Evolutionary conservation across 192 early-diverging fungal species (phyloP).

Genomic region (Coemansia sp.): DNA sequence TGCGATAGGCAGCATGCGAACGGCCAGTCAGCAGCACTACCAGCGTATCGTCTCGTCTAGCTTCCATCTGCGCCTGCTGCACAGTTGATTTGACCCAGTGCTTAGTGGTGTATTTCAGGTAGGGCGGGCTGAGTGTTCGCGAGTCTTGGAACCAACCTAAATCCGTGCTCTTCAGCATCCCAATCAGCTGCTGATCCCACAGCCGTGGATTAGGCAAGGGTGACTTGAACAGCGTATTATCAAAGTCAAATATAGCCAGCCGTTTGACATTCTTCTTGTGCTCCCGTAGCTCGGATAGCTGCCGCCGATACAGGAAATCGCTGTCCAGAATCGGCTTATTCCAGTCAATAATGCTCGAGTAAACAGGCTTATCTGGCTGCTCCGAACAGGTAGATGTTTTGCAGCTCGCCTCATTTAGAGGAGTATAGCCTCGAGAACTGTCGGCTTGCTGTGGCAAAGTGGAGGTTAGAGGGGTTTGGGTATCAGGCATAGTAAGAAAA

Average conservation of each 20-base stretch:
- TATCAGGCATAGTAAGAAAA: too few species aligned
- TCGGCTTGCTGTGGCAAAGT: too few species aligned
- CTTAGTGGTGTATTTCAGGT: conserved; percentile 26
- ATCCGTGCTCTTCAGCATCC: conserved; percentile 56
- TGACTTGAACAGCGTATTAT: conserved; percentile 64
- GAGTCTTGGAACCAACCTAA: conserved; percentile 64
- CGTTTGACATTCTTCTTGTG: conserved; percentile 26
- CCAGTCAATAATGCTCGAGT: conserved; percentile 45
- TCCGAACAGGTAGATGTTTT: background rate
- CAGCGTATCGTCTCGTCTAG: conserved; percentile 22
- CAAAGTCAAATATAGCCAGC: conserved; percentile 62
- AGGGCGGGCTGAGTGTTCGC: conserved; percentile 54
- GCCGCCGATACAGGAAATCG: conserved; percentile 47
- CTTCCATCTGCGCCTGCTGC: conserved; percentile 13
- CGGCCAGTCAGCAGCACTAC: conserved; percentile 50
- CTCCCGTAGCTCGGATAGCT: conserved; percentile 36
- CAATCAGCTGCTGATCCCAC: conserved; percentile 57
- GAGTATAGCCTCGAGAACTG: background rate
- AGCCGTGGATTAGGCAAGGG: conserved; percentile 60
- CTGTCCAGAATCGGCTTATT: conserved; percentile 19
- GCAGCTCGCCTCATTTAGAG: background rate
- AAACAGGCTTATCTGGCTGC: conserved; percentile 12
- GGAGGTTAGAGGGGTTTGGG: too few species aligned
- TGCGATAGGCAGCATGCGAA: conserved; percentile 48
- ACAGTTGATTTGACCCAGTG: conserved; percentile 38